Conservation (phyloP, 2,329 filamentous ascomycete species). For the Fusarium azukiicola region DNA sequence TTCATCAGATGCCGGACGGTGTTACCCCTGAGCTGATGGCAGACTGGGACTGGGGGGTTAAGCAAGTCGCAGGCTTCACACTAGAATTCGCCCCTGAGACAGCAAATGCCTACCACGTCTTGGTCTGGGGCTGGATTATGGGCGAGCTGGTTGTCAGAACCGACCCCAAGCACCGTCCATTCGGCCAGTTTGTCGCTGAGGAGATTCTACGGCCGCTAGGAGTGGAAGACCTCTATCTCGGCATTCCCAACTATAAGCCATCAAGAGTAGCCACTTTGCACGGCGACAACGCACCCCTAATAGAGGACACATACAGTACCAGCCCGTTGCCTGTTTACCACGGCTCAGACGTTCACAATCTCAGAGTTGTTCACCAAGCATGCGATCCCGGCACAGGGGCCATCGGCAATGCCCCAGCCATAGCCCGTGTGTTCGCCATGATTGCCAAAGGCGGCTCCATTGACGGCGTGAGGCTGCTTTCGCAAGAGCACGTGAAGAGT, state of each 20-base stretch:
- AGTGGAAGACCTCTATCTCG: constrained; percentile 10
- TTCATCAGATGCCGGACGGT: constrained; percentile 36
- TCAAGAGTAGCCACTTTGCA: constrained; percentile 21
- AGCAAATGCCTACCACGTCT: constrained; percentile 26
- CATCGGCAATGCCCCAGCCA: constrained; percentile 16
- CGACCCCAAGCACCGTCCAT: constrained; percentile 16
- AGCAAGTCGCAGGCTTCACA: background rate
- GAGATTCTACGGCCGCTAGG: constrained; percentile 14
- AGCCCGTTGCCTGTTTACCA: constrained; percentile 22
- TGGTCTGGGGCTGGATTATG: constrained; percentile 31
- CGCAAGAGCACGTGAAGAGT: background rate
- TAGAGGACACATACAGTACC: constrained; percentile 20
- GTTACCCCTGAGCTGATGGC: constrained; percentile 29
- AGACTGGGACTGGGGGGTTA: constrained; percentile 34
- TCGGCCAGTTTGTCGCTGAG: constrained; percentile 23
- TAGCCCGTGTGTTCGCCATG: constrained; percentile 32
- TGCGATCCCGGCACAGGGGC: constrained; percentile 26
- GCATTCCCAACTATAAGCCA: constrained; percentile 14
- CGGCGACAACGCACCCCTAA: background rate
- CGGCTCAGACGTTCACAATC: constrained; percentile 25
- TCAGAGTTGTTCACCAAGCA: constrained; percentile 16
- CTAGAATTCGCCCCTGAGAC: constrained; percentile 19
- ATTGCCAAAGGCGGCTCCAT: constrained; percentile 22
- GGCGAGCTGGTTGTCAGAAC: constrained; percentile 26
- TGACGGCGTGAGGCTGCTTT: constrained; percentile 10